Percentiles rank a stretch among this genome's conserved stretches.
These are phyloP conservation scores for Gloeophyllum trabeum DNA, from an alignment of 768 basidiomycete species.

Conservation along the genomic window DNA sequence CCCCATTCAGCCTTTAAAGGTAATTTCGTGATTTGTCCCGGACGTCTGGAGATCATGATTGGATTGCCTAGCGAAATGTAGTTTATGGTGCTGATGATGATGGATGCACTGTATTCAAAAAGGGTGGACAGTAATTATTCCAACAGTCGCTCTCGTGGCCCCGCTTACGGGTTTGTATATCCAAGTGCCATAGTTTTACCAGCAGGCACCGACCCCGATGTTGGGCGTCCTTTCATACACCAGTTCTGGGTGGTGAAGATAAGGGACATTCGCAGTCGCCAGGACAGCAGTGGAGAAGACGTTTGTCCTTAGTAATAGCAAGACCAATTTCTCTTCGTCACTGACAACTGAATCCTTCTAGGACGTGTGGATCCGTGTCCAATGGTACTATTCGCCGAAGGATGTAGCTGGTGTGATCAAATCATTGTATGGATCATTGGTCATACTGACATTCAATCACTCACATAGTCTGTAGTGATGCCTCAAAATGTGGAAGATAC, in stretches of 20 bases:
- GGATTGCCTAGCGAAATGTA: no score
- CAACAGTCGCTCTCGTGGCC: no score
- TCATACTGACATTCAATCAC: not conserved
- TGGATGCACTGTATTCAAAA: not conserved
- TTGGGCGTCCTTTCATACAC: not conserved
- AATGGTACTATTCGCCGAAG: conserved; percentile 44
- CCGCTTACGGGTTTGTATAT: no score
- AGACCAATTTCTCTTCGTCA: no score
- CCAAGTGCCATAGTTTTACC: no score
- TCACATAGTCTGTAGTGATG: conserved; percentile 21
- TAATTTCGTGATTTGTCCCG: no score
- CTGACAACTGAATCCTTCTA: no score
- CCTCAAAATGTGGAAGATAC: conserved; percentile 25
- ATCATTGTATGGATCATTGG: conserved; percentile 31
- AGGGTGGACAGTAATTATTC: not conserved
- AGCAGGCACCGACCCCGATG: no score
- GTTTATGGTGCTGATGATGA: not conserved
- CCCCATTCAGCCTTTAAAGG: no score
- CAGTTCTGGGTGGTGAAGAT: not conserved
- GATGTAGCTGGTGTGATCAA: conserved; percentile 33
- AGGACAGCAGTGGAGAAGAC: not conserved
- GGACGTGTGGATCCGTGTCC: conserved; percentile 41
- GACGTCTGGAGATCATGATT: no score
- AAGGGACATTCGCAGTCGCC: not conserved
- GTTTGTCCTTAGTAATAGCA: no score